Percentiles rank a stretch among this genome's conserved stretches.
These are phyloP conservation scores for Sequoia sempervirens DNA, from an alignment of 75 land plant species.

Conservation along the genomic window DNA sequence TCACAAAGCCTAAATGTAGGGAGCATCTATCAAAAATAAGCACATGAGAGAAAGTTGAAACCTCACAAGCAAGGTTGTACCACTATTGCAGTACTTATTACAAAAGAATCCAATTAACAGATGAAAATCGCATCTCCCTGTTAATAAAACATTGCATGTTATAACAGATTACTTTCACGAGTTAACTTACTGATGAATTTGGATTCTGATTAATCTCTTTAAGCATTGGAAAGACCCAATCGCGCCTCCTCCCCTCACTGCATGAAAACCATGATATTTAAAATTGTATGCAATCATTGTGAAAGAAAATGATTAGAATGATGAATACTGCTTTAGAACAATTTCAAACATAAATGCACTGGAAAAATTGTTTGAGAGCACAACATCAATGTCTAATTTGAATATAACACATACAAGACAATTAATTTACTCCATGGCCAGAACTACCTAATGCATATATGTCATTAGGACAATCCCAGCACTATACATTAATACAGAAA, in stretches of 20 bases:
- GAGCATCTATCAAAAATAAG: neutral
- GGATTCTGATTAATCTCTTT: constrained; percentile 9
- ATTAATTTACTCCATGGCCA: neutral
- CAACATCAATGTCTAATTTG: neutral
- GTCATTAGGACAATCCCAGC: neutral
- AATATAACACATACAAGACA: neutral
- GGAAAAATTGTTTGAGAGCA: neutral
- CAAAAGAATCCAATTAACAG: neutral
- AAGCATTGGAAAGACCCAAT: constrained; percentile 76
- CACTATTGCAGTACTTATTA: neutral
- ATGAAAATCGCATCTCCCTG: neutral
- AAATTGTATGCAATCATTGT: neutral
- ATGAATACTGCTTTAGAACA: neutral
- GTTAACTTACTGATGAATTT: neutral
- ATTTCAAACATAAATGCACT: neutral
- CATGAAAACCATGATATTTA: constrained; percentile 1
- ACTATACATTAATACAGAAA: too few relatives aligned
- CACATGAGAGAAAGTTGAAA: neutral
- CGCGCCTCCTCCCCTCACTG: constrained; percentile 85
- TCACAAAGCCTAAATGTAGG: neutral
- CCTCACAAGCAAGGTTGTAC: neutral
- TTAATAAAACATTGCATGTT: neutral
- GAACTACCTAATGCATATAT: neutral
- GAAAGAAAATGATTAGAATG: neutral
- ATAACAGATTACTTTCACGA: neutral